phyloP scores from a whole-genome alignment of 768 basidiomycete genomes.

The Tylopilus vinaceipallidus region DNA sequence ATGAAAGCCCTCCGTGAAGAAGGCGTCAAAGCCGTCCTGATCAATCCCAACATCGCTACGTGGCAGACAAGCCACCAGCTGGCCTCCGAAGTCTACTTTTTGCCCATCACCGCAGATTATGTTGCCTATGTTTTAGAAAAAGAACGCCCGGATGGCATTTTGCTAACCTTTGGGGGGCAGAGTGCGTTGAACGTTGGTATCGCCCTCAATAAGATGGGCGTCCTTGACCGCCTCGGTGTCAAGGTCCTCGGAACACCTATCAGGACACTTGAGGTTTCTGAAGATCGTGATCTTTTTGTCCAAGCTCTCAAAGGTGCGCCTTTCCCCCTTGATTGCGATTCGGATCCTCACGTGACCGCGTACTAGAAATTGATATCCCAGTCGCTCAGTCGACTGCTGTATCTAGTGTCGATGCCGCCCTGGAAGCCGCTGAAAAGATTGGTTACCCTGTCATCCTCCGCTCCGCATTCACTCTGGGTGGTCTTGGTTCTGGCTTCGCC shows the following conservation, averaged over 20 bases:
- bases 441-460: constrained; percentile 98
- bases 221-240: constrained; percentile 88
- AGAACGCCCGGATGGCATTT: constrained; percentile 94
- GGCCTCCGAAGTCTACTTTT: constrained; percentile 95
- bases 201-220: constrained; percentile 93
- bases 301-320: constrained; percentile 88
- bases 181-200: constrained; percentile 98
- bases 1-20: constrained; percentile 97
- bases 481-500: constrained; percentile 97
- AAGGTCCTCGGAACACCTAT: constrained; percentile 95
- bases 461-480: constrained; percentile 95
- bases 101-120: constrained; percentile 95
- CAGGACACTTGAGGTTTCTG: constrained; percentile 91
- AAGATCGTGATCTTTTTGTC: constrained; percentile 94
- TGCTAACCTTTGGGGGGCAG: constrained; percentile 98
- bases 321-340: neutral
- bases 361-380: constrained; percentile 93
- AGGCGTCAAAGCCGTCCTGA: constrained; percentile 89
- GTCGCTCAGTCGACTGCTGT: constrained; percentile 96
- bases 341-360: constrained; percentile 4
- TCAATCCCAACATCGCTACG: constrained; percentile 99
- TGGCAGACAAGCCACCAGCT: constrained; percentile 99
- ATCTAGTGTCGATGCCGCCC: constrained; percentile 90
- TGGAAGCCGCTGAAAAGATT: constrained; percentile 86
- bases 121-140: constrained; percentile 99